phyloP scores from a whole-genome alignment of 2,329 filamentous ascomycete genomes.

The Didymella pinodella region DNA sequence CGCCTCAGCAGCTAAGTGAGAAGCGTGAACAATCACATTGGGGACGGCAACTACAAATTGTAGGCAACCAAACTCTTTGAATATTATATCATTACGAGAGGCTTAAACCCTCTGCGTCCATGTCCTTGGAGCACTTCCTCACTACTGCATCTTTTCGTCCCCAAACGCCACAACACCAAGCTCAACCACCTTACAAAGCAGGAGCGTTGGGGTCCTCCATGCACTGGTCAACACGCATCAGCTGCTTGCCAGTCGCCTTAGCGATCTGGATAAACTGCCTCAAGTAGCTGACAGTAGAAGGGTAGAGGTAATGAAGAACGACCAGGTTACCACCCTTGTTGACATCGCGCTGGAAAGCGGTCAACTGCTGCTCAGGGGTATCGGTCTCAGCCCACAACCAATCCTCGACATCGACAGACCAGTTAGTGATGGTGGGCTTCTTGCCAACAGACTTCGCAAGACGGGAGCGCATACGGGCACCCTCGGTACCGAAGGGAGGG shows the following conservation, averaged over 20 bases:
- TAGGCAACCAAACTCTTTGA: too few species aligned
- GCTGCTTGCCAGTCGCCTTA: slow-evolving; percentile 68
- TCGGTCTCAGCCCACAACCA: slow-evolving; percentile 70
- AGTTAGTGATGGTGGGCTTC: slow-evolving; percentile 67
- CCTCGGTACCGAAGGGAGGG: slow-evolving; percentile 73
- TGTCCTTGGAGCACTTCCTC: slow-evolving; percentile 7
- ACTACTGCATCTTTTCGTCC: not conserved
- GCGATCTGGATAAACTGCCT: slow-evolving; percentile 70
- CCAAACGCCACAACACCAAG: not conserved
- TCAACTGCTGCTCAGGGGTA: slow-evolving; percentile 72
- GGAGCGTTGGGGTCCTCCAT: slow-evolving; percentile 69
- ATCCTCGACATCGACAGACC: slow-evolving; percentile 75
- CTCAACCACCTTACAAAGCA: slow-evolving; percentile 19
- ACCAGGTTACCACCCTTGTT: slow-evolving; percentile 69
- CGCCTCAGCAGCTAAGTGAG: too few species aligned
- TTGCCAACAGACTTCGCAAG: slow-evolving; percentile 60
- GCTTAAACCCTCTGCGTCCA: too few species aligned
- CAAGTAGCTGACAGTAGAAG: slow-evolving; percentile 69
- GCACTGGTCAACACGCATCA: slow-evolving; percentile 73
- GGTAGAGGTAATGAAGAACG: slow-evolving; percentile 74
- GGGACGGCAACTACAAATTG: too few species aligned
- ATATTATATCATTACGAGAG: too few species aligned
- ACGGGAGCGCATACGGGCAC: slow-evolving; percentile 70
- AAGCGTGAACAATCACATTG: too few species aligned
- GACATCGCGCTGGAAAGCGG: slow-evolving; percentile 70